Evolutionary conservation across 2,329 filamentous ascomycete genomes (phyloP).

Genomic region (Fusarium bulbicola): DNA sequence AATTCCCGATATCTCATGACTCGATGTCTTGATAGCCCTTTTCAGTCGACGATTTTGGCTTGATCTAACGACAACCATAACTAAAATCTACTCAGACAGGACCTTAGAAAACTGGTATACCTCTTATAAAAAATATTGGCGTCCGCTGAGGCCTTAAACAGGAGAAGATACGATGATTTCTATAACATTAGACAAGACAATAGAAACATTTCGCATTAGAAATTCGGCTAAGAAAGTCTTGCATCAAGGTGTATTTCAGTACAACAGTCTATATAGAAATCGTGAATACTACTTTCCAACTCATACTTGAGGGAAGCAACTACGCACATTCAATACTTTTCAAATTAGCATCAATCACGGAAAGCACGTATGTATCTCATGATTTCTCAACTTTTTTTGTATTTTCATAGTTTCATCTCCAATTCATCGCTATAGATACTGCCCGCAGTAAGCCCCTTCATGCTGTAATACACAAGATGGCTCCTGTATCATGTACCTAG

Average conservation of each 20-base stretch:
- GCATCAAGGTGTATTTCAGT: neutral
- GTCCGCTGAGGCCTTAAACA: too few species aligned
- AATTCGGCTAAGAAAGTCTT: neutral
- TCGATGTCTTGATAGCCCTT: too few species aligned
- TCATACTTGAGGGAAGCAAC: too few species aligned
- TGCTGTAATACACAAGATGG: neutral
- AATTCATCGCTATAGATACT: neutral
- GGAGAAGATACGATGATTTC: too few species aligned
- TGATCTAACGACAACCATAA: too few species aligned
- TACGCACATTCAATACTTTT: neutral
- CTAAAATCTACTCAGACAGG: too few species aligned
- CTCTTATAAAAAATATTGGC: too few species aligned
- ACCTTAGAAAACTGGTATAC: too few species aligned
- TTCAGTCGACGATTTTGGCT: too few species aligned
- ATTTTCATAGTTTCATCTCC: neutral
- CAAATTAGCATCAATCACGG: neutral
- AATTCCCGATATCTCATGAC: too few species aligned
- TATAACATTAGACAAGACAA: neutral
- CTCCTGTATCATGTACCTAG: neutral
- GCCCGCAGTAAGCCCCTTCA: neutral
- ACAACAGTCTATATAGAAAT: too few species aligned
- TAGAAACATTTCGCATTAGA: neutral
- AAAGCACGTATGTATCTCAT: neutral
- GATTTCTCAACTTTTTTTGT: fast-evolving
- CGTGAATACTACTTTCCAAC: neutral